Evolutionary conservation across 2,329 filamentous ascomycete genomes (phyloP).

Genomic region (Didymosphaeria variabile): DNA sequence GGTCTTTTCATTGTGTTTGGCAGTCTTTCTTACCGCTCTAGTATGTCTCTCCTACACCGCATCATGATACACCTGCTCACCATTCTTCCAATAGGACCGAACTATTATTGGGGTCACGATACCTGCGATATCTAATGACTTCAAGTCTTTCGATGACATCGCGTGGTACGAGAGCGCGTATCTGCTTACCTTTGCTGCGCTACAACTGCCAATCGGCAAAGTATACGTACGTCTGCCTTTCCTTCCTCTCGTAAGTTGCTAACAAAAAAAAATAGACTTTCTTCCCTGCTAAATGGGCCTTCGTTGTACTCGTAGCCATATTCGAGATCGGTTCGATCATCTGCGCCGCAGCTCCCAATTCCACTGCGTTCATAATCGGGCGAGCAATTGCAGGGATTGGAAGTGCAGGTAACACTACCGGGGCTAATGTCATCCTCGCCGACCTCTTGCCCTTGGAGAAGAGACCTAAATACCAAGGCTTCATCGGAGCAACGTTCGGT

Average conservation of each 20-base stretch:
- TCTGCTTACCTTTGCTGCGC: background rate
- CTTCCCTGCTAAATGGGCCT: background rate
- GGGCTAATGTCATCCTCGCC: background rate
- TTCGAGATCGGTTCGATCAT: slow-evolving; percentile 56
- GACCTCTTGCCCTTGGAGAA: background rate
- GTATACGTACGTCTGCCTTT: background rate
- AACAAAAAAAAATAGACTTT: background rate
- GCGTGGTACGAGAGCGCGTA: background rate
- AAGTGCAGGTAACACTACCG: background rate
- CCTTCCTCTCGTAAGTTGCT: background rate
- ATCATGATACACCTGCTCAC: background rate
- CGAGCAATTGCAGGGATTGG: slow-evolving; percentile 51
- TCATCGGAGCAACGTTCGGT: slow-evolving; percentile 33
- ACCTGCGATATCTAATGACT: background rate
- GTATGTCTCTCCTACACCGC: background rate
- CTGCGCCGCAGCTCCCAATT: slow-evolving; percentile 52
- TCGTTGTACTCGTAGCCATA: slow-evolving; percentile 25
- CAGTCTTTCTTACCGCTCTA: background rate
- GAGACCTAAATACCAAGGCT: slow-evolving; percentile 23
- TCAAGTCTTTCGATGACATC: background rate
- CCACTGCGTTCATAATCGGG: slow-evolving; percentile 57
- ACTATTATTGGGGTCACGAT: background rate
- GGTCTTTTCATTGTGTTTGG: background rate
- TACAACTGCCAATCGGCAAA: background rate
- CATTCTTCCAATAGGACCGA: background rate